phyloP scores from a whole-genome alignment of 768 basidiomycete genomes.

The Trametes maxima region DNA sequence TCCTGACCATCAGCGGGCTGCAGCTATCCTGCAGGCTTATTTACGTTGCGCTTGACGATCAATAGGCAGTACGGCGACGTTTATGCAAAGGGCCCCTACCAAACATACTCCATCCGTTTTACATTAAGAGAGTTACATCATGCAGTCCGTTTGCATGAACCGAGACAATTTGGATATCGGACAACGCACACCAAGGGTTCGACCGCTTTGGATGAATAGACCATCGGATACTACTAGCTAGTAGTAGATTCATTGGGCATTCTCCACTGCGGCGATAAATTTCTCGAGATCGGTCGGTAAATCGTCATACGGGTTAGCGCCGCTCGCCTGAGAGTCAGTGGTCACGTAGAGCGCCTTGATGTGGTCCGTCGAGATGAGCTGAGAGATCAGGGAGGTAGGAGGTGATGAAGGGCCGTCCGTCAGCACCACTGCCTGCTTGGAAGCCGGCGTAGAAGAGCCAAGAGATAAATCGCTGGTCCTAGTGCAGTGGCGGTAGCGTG shows the following conservation, averaged over 20 bases:
- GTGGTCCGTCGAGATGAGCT: constrained; percentile 26
- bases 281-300: constrained; percentile 29
- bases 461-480: constrained; percentile 31
- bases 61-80: no score
- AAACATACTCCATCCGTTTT: no score
- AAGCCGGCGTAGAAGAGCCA: constrained; percentile 18
- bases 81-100: no score
- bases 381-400: constrained; percentile 28
- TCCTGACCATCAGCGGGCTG: no score
- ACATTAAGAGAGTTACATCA: no score
- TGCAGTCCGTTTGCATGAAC: no score
- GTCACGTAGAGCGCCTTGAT: constrained; percentile 38
- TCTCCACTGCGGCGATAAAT: constrained; percentile 21
- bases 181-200: no score
- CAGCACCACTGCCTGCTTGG: constrained; percentile 37
- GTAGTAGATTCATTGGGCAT: not conserved
- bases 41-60: no score
- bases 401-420: constrained; percentile 35
- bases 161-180: no score
- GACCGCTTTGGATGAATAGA: no score
- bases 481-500: not conserved
- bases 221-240: no score
- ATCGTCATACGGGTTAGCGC: constrained; percentile 27
- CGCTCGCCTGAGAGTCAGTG: constrained; percentile 26
- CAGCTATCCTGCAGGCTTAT: no score